phyloP scores from a whole-genome alignment of 306 rosid genomes.

The Cyamopsis tetragonoloba region DNA sequence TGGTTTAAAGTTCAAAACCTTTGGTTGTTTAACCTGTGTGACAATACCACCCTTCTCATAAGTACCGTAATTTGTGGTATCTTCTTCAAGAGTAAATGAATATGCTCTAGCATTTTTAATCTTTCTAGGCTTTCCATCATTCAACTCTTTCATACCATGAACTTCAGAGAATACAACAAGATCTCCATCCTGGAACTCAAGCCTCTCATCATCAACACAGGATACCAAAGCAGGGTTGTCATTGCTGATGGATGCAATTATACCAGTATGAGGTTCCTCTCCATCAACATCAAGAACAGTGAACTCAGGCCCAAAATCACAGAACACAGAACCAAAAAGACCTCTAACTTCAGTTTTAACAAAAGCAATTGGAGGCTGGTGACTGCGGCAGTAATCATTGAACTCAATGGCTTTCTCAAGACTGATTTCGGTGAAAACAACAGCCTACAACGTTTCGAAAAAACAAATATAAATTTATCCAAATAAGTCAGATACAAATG shows the following conservation, averaged over 20 bases:
- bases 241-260: constrained; percentile 86
- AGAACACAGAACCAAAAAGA: constrained; percentile 85
- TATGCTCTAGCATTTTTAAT: constrained; percentile 75
- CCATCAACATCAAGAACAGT: constrained; percentile 89
- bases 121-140: constrained; percentile 91
- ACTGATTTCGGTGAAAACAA: constrained; percentile 72
- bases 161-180: constrained; percentile 89
- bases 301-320: constrained; percentile 93
- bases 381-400: constrained; percentile 76
- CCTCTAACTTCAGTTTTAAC: constrained; percentile 87
- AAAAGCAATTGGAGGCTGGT: constrained; percentile 85
- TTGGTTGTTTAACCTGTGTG: constrained; percentile 88
- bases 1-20: constrained; percentile 85
- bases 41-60: constrained; percentile 91
- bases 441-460: constrained; percentile 57
- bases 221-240: constrained; percentile 86
- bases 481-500: constrained; percentile 14
- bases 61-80: constrained; percentile 69
- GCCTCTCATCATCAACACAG: constrained; percentile 95
- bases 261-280: constrained; percentile 87
- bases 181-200: constrained; percentile 95
- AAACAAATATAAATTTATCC: neutral
- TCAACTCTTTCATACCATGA: constrained; percentile 87
- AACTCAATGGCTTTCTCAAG: constrained; percentile 74
- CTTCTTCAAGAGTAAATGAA: constrained; percentile 86